Conservation (phyloP, 2,329 filamentous ascomycete genomes). For the Botryosphaeria dothidea region DNA sequence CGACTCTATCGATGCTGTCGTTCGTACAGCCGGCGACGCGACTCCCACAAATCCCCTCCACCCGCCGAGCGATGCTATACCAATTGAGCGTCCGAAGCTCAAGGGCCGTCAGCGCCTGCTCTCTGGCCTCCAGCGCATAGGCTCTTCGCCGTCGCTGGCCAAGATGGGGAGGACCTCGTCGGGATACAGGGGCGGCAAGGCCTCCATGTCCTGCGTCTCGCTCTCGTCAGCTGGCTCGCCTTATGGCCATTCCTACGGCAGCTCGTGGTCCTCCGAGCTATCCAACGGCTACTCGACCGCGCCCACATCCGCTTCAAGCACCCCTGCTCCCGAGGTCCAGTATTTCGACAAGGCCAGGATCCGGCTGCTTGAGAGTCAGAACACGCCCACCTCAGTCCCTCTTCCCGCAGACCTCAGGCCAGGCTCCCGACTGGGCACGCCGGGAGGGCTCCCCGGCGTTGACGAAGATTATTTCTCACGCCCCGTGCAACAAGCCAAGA, state of each 20-base stretch:
- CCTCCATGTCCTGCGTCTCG: slow-evolving; percentile 66
- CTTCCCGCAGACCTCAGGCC: slow-evolving; percentile 65
- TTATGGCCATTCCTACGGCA: slow-evolving; percentile 55
- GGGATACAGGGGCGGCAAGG: slow-evolving; percentile 65
- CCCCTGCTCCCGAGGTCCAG: slow-evolving; percentile 48
- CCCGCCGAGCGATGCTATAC: slow-evolving; percentile 7
- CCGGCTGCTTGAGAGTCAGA: slow-evolving; percentile 54
- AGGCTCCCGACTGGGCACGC: slow-evolving; percentile 38
- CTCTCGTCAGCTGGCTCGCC: slow-evolving; percentile 53
- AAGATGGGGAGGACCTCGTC: slow-evolving; percentile 65
- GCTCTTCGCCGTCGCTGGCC: slow-evolving; percentile 73
- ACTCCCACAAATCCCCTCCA: background rate
- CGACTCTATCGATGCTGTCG: slow-evolving; percentile 19
- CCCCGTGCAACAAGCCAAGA: slow-evolving; percentile 35
- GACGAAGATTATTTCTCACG: slow-evolving; percentile 51
- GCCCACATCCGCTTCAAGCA: slow-evolving; percentile 54
- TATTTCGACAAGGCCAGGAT: slow-evolving; percentile 57
- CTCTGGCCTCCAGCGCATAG: slow-evolving; percentile 75
- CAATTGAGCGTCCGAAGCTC: slow-evolving; percentile 47
- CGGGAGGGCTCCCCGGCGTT: slow-evolving; percentile 30
- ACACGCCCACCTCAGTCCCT: slow-evolving; percentile 55
- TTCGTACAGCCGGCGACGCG: background rate
- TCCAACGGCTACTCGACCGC: slow-evolving; percentile 58
- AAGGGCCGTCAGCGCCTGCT: slow-evolving; percentile 71
- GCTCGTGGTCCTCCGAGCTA: slow-evolving; percentile 58